Conservation (phyloP, 2,329 filamentous ascomycete genomes). For the Coniochaeta prunicola region DNA sequence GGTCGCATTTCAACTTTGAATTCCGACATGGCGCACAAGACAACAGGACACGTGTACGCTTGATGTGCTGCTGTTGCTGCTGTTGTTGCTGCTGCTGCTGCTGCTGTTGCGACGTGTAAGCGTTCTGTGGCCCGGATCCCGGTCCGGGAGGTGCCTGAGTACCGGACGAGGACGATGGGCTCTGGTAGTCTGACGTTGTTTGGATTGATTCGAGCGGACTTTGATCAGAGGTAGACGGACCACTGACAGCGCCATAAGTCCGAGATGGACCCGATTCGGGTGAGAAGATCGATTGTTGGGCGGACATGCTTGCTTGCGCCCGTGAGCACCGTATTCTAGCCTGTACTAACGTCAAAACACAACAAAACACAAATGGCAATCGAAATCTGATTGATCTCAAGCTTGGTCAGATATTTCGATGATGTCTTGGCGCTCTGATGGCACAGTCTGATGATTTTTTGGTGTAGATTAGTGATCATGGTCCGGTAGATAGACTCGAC, state of each 20-base stretch:
- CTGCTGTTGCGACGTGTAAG: neutral
- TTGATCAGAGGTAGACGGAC: neutral
- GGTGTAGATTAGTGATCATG: neutral
- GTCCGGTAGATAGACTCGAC: neutral
- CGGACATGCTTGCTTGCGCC: neutral
- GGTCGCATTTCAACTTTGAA: conserved; percentile 52
- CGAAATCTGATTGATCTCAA: neutral
- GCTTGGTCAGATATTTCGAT: neutral
- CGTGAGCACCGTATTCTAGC: neutral
- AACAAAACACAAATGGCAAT: no score
- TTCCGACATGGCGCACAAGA: conserved; percentile 44
- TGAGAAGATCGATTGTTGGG: neutral
- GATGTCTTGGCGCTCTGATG: neutral
- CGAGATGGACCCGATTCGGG: neutral
- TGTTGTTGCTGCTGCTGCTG: neutral
- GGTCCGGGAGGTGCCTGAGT: neutral
- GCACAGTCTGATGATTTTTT: neutral
- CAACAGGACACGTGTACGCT: conserved; percentile 41
- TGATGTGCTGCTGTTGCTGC: conserved; percentile 15
- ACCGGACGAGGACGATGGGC: neutral
- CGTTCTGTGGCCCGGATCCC: neutral
- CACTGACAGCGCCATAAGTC: neutral
- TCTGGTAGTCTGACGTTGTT: neutral
- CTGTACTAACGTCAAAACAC: no score
- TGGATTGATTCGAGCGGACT: neutral